Conservation (phyloP, 306 rosid species). For the Betula pendula region DNA sequence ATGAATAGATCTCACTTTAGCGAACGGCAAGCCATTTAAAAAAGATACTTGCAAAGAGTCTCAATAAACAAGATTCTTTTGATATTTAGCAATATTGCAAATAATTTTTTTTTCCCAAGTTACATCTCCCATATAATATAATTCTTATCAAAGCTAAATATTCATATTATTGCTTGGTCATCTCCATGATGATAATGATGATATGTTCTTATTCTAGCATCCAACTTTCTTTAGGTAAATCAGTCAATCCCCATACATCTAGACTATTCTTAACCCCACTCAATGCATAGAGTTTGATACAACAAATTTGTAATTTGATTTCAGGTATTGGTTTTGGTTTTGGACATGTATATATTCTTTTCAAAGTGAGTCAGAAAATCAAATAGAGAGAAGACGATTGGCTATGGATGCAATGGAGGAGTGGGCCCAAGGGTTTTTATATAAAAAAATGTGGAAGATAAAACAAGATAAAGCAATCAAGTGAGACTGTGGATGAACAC, state of each 20-base stretch:
- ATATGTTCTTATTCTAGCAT: neutral
- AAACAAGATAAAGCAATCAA: too few species aligned
- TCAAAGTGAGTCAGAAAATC: neutral
- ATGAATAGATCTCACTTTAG: too few species aligned
- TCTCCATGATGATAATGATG: neutral
- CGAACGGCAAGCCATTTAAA: too few species aligned
- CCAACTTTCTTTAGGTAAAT: neutral
- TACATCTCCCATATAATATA: neutral
- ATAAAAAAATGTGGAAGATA: neutral
- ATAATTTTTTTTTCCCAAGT: neutral
- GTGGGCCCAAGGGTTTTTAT: neutral
- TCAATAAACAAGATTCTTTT: neutral
- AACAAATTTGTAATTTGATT: too few species aligned
- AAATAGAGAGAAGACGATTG: neutral
- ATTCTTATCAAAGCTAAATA: neutral
- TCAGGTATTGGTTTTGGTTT: neutral
- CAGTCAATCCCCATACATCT: neutral
- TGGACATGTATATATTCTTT: neutral
- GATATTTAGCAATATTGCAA: neutral
- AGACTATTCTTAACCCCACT: neutral
- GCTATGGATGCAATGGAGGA: neutral
- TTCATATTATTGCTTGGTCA: neutral
- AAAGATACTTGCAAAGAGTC: neutral
- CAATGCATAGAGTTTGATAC: neutral
- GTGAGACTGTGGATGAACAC: too few species aligned